Base-by-base conservation (phyloP, 192 early-diverging fungal genomes). In the Linnemannia elongata region DNA sequence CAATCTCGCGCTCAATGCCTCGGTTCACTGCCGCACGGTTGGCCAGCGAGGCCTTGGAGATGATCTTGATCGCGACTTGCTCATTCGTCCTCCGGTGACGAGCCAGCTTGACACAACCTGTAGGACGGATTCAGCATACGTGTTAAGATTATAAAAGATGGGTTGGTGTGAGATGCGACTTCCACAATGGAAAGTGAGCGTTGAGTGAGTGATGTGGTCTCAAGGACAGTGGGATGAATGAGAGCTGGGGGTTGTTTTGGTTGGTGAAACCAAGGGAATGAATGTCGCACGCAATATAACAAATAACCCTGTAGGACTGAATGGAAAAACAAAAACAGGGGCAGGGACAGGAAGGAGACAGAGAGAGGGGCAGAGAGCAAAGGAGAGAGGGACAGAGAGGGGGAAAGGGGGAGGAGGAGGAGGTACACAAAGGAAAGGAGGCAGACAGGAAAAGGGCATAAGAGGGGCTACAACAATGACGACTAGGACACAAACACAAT, bases 21-120 rank as follows among this genome's bases (percentile, higher is more conserved):
- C 82, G 85, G 60, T 91, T 83, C 7, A 91, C 89, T 3, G 90
- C 88, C 3, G 81, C 77, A 63, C 91, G 88, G 75, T 89, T 83
- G 38, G 79, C 83, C 24, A 92, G 47, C 7, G 89, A 87, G 6
- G 90, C 82, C 77, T 92, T 92, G 33, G 89, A 85, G 57, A 92
- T 91, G 74, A 91, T 90, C 76, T 92, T 92, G 76, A 92, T 83
- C 7, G 90, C 91, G 0, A 91, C 91, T 77, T 92, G 88, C 77
- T 92, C 87, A 55, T 89, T 90, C 33, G 91, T 92, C 63, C 87
- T 83, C 72, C 86, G 87, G 52, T 92, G 91, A 27, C 87, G 85
- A 22, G 88, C 91, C 4, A 92, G 70, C 76, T 92, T 92, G 33
- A 92, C 91, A 47, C 89, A 88, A 12, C 91, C 91, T 91, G 44